Conservation (phyloP, 495 filamentous ascomycete species). For the Usnea hakonensis region DNA sequence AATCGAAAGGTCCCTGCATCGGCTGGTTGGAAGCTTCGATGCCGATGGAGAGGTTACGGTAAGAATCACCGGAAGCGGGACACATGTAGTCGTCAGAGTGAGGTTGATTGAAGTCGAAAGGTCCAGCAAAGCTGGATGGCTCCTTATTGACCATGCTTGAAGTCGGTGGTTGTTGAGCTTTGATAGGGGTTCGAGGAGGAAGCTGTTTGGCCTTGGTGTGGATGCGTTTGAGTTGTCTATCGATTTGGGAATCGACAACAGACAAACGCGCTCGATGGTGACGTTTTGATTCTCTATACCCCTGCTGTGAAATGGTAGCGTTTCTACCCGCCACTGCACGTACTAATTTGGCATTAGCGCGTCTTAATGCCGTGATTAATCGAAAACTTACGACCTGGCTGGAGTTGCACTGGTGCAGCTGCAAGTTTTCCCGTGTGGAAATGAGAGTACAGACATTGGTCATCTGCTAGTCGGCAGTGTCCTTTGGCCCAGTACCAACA, state of each 20-base stretch:
- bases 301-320: slow-evolving; percentile 9
- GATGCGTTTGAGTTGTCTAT: slow-evolving; percentile 1
- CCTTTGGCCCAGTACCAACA: slow-evolving; percentile 21
- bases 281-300: slow-evolving; percentile 16
- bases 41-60: not conserved
- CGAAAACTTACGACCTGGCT: slow-evolving; percentile 18
- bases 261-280: not conserved
- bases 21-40: not conserved
- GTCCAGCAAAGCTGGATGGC: not conserved
- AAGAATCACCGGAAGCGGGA: not conserved
- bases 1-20: not conserved
- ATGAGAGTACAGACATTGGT: slow-evolving; percentile 24
- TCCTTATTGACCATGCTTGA: not conserved
- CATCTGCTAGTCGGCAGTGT: slow-evolving; percentile 16
- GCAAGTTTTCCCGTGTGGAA: slow-evolving; percentile 17
- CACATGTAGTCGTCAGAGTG: not conserved
- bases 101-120: not conserved
- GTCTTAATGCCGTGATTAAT: not conserved
- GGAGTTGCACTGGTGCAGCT: slow-evolving; percentile 14
- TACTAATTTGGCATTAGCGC: not conserved
- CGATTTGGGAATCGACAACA: not conserved
- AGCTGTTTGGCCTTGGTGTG: not conserved
- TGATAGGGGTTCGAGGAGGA: not conserved
- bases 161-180: not conserved
- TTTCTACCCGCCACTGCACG: slow-evolving; percentile 23